Conservation (phyloP, 805 yeast genomes). For the Priceomyces medius region DNA sequence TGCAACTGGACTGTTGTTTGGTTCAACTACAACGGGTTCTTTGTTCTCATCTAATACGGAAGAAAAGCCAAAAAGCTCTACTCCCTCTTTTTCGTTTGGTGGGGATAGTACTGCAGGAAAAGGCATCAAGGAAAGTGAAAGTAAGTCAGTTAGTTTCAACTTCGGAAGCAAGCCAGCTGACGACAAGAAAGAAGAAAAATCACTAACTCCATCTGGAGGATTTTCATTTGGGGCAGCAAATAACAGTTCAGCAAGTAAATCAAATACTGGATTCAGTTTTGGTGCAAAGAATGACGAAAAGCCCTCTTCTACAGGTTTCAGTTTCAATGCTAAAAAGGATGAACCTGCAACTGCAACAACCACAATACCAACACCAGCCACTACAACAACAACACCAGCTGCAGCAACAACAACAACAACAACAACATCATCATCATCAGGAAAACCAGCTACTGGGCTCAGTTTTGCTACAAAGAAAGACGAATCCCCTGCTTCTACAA, state of each 20-base stretch:
- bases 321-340: slow-evolving; percentile 25
- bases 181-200: slow-evolving; percentile 17
- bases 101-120: slow-evolving; percentile 3
- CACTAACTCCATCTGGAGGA: slow-evolving; percentile 17
- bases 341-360: slow-evolving; percentile 14
- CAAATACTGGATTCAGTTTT: slow-evolving; percentile 19
- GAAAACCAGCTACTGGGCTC: slow-evolving; percentile 21
- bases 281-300: slow-evolving; percentile 23
- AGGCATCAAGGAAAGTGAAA: slow-evolving; percentile 5
- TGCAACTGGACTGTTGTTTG: neutral
- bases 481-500: slow-evolving; percentile 11
- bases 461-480: slow-evolving; percentile 22
- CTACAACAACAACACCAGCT: slow-evolving; percentile 12
- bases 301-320: slow-evolving; percentile 16
- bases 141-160: slow-evolving; percentile 5
- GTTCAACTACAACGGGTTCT: slow-evolving; percentile 8
- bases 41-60: slow-evolving; percentile 15
- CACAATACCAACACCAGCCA: slow-evolving; percentile 10
- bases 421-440: slow-evolving; percentile 18
- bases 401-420: slow-evolving; percentile 10
- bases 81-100: slow-evolving; percentile 16
- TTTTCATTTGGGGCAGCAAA: slow-evolving; percentile 22
- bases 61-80: slow-evolving; percentile 6
- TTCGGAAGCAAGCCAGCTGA: slow-evolving; percentile 7
- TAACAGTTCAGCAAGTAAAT: slow-evolving; percentile 9